These are phyloP conservation scores for Solanum virginianum DNA, from an alignment of 257 asterid species.

Conservation along the genomic window DNA sequence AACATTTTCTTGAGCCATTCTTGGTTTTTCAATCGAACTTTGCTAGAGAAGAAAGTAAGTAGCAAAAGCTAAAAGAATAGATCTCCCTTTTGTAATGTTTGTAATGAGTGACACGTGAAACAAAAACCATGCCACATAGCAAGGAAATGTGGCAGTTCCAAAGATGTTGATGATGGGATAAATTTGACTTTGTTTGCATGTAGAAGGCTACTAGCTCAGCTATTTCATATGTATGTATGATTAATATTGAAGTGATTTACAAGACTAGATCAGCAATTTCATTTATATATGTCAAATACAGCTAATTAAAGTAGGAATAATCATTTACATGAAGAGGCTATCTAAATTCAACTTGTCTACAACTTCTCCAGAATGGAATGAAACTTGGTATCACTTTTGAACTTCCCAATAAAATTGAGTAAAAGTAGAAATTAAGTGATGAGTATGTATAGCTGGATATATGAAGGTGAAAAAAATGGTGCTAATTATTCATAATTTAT, in stretches of 20 bases:
- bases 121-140: slow-evolving; percentile 4
- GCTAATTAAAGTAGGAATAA: background rate
- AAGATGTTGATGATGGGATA: background rate
- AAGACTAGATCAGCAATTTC: background rate
- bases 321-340: background rate
- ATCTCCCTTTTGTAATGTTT: background rate
- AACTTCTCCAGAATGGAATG: background rate
- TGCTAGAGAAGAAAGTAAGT: background rate
- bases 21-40: background rate
- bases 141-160: slow-evolving; percentile 7
- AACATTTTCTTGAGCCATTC: slow-evolving; percentile 6
- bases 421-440: background rate
- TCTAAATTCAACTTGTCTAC: background rate
- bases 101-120: slow-evolving; percentile 5
- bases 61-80: background rate
- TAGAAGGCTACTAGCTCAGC: background rate
- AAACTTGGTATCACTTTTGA: background rate
- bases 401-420: background rate
- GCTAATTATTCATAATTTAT: background rate
- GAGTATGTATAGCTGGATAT: background rate
- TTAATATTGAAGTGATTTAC: background rate
- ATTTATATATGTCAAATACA: background rate
- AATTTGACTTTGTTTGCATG: slow-evolving; percentile 4
- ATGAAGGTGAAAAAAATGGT: background rate
- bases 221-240: background rate